Conservation (phyloP, 2,329 filamentous ascomycete genomes). For the Exophiala spinifera region DNA sequence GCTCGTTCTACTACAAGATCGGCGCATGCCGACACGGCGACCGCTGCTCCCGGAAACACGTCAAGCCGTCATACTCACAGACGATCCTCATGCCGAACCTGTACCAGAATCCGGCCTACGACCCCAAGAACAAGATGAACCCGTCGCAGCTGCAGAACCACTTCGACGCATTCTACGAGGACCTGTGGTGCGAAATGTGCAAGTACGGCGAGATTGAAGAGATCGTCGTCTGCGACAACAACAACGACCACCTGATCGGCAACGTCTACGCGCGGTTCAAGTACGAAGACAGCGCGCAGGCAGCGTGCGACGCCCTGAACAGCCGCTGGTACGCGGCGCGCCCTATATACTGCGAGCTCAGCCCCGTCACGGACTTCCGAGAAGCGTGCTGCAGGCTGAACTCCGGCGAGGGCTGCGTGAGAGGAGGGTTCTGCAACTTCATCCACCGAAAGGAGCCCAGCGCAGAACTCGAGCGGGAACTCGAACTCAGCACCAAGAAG, state of each 20-base stretch:
- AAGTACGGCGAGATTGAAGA: conserved; percentile 97
- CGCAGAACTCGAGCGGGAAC: conserved; percentile 81
- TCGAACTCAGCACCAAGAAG: conserved; percentile 89
- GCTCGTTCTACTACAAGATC: conserved; percentile 99
- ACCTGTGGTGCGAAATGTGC: conserved; percentile 99
- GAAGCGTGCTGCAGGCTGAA: conserved; percentile 97
- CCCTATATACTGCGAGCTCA: conserved; percentile 97
- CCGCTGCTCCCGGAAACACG: conserved; percentile 96
- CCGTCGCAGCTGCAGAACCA: conserved; percentile 94
- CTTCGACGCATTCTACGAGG: conserved; percentile 99
- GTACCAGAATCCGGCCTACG: conserved; percentile 98
- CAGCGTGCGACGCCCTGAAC: conserved; percentile 91
- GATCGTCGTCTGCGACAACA: conserved; percentile 98
- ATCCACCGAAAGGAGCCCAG: conserved; percentile 96
- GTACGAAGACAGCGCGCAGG: conserved; percentile 94
- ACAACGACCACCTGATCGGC: conserved; percentile 97
- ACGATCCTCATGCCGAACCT: conserved; percentile 97
- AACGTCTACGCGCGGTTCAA: conserved; percentile 99
- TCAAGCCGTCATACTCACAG: conserved; percentile 97
- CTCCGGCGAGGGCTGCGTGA: conserved; percentile 88
- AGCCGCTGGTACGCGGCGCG: conserved; percentile 93
- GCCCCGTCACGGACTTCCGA: conserved; percentile 94
- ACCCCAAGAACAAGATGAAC: conserved; percentile 96
- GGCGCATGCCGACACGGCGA: conserved; percentile 97
- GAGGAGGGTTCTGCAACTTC: conserved; percentile 98